Conservation (phyloP, 345 rosid species). For the Lenwebbia sp. region DNA sequence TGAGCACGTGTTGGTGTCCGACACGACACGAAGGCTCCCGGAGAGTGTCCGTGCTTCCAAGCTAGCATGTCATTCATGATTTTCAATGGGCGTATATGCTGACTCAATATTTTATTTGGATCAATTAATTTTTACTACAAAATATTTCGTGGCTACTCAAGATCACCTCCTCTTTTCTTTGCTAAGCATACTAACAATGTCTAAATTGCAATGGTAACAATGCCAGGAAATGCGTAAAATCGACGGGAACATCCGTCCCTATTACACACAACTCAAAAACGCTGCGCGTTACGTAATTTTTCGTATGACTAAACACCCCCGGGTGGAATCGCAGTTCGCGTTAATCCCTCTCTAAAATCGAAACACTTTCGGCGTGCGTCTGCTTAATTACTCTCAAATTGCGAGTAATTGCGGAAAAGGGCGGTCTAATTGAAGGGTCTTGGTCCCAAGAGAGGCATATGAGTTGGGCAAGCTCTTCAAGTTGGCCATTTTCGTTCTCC, state of each 20-base stretch:
- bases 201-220: neutral
- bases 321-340: neutral
- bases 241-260: neutral
- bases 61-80: too few relatives aligned
- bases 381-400: constrained; percentile 10
- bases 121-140: neutral
- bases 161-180: neutral
- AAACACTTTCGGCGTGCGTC: neutral
- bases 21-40: too few relatives aligned
- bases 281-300: neutral
- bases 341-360: neutral
- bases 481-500: constrained; percentile 12
- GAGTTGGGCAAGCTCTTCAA: constrained; percentile 21
- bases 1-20: too few relatives aligned
- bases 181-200: neutral
- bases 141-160: neutral
- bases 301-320: neutral
- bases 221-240: neutral
- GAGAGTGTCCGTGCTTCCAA: too few relatives aligned
- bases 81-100: neutral
- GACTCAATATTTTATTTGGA: neutral
- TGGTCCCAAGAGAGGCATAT: constrained; percentile 33
- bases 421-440: constrained; percentile 32
- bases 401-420: constrained; percentile 28
- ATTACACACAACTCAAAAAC: neutral